Base-by-base conservation (phyloP, 345 rosid genomes). In the Citrus reticulata region DNA sequence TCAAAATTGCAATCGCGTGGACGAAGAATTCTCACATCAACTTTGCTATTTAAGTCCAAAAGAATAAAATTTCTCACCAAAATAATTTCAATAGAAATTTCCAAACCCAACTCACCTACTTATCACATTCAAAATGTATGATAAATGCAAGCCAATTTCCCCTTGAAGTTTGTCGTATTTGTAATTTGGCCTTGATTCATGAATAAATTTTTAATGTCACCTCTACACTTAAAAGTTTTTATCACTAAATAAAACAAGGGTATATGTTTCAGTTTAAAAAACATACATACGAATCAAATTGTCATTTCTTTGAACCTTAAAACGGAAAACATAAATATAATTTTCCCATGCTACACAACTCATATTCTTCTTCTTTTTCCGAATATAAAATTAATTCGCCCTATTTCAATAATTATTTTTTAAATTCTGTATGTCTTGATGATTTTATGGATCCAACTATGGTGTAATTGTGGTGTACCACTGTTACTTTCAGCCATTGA, bases 1-100 rank as follows among this genome's bases (percentile, higher is more conserved):
- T 49, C 78, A 64, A 51, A 65, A 6, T 9, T 11, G 6, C 13
- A 32, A 65, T 65, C 78, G n/a, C 51, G 2, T n/a, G 78, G 70
- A 14, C 11, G 14, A 7, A 42, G 37, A 61, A 74, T 11, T 62
- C 25, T 10, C 7, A 17, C 34, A 54, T 13, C 70, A 49, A 63
- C 60, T 62, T 62, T 63, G 60, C 35, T 4, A 19, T 62, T 40
- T 32, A 20, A 27, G 68, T 74, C 69, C 27, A 74, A 42, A 58
- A 7, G 67, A 61, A 30, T n/a, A 30, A 61, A 17, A 25, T 39
- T 39, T 74, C 24, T 24, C 10, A 8, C 25, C 57, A 74, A 74
- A 25, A 39, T 16, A 42, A 68, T 24, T n/a, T 13, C 14, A 42
- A 25, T 14, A 19, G 68, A 29, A 63, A 63, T 63, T 63, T 32